Conservation (phyloP, 2,329 filamentous ascomycete species). For the Pezicula rhizophila region DNA sequence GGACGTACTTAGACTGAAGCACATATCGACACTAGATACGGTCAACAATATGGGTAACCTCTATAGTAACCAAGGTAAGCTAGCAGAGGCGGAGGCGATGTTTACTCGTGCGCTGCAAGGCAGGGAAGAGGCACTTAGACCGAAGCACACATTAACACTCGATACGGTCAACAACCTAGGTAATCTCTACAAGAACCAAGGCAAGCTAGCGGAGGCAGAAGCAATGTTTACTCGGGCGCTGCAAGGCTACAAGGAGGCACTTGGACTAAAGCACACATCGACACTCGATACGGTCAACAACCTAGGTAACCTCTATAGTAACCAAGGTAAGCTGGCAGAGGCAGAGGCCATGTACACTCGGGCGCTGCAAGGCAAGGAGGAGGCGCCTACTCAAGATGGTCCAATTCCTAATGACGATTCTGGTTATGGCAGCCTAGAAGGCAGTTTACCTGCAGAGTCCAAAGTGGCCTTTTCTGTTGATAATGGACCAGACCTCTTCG, state of each 20-base stretch:
- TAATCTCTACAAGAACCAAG: not conserved
- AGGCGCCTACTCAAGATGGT: no score
- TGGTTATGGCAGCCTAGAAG: no score
- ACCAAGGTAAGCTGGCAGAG: conserved; percentile 16
- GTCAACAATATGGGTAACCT: conserved; percentile 26
- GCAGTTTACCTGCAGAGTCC: no score
- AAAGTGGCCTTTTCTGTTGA: no score
- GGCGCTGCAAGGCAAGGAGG: conserved; percentile 12
- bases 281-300: no score
- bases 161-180: conserved; percentile 12
- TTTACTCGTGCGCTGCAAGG: conserved; percentile 15
- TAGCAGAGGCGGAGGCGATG: conserved; percentile 19
- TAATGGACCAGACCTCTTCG: no score
- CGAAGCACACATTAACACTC: conserved; percentile 10
- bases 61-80: conserved; percentile 21
- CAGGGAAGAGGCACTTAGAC: conserved; percentile 12
- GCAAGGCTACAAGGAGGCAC: conserved; percentile 15
- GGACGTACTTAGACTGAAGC: conserved; percentile 15
- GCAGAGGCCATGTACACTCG: conserved; percentile 7
- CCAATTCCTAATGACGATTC: no score
- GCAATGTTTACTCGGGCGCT: conserved; percentile 10
- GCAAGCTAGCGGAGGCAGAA: not conserved
- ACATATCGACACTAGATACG: conserved; percentile 18
- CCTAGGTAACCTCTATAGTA: conserved; percentile 14
- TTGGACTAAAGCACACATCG: no score